Percentiles rank a stretch among this genome's conserved stretches.
Conservation (phyloP, 768 basidiomycete species). For the Boletus reticuloceps region DNA sequence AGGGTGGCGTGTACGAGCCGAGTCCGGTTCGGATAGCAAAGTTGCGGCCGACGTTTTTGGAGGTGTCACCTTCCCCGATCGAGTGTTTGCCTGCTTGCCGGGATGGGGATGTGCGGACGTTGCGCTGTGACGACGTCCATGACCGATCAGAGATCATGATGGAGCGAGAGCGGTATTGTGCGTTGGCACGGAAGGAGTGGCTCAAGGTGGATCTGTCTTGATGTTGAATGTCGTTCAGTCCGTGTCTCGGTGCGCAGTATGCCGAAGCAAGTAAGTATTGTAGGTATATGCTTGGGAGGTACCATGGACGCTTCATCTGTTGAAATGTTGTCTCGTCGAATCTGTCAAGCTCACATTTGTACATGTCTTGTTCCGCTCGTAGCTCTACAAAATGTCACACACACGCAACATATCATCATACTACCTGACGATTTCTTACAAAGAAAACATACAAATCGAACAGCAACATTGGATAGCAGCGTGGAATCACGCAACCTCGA, state of each 20-base stretch:
- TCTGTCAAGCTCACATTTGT: too few species aligned
- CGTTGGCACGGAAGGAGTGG: background rate
- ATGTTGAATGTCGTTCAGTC: too few species aligned
- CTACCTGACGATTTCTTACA: too few species aligned
- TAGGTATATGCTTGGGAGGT: too few species aligned
- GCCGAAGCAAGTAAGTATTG: too few species aligned
- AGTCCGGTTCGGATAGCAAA: background rate
- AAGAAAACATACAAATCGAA: too few species aligned
- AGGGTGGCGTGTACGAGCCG: background rate
- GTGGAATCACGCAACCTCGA: constrained; percentile 1
- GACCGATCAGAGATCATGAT: background rate
- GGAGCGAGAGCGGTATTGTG: background rate
- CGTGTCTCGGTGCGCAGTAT: background rate
- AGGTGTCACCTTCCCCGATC: constrained; percentile 20
- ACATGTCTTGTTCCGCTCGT: too few species aligned
- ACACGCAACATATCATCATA: too few species aligned
- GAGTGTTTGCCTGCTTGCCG: background rate
- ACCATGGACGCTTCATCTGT: too few species aligned
- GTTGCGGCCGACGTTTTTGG: constrained; percentile 16
- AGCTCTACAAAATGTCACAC: too few species aligned
- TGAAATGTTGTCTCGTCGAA: too few species aligned
- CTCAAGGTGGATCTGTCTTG: background rate
- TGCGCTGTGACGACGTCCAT: background rate
- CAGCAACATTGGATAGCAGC: background rate
- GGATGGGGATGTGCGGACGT: background rate